A percentile compares a stretch with the other conserved stretches of the same genome.
Evolutionary conservation across 2,329 filamentous ascomycete genomes (phyloP).

Genomic region (Dothidotthia symphoricarpi): DNA sequence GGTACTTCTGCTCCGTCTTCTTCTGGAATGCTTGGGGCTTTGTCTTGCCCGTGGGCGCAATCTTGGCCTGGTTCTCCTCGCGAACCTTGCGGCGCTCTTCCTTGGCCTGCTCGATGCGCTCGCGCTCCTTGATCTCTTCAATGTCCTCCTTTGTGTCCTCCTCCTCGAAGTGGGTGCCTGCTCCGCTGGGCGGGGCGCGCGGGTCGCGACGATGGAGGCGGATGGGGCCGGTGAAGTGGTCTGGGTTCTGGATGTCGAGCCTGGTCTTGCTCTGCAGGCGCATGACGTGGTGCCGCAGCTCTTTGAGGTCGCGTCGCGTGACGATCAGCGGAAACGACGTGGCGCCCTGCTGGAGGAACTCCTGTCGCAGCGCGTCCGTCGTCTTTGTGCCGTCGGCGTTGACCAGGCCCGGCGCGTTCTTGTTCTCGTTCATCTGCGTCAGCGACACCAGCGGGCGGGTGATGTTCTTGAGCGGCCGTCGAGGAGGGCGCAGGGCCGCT

Average conservation of each 20-base stretch:
- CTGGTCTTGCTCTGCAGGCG: conserved; percentile 64
- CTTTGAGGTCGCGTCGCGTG: conserved; percentile 75
- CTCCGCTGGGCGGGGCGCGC: conserved; percentile 56
- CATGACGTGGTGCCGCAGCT: conserved; percentile 84
- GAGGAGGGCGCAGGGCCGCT: conserved; percentile 39
- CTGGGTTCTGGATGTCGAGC: conserved; percentile 70
- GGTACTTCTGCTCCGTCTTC: conserved; percentile 82
- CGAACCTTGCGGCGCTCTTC: conserved; percentile 82
- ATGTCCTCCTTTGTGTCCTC: conserved; percentile 61
- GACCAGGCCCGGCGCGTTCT: conserved; percentile 9
- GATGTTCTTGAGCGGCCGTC: conserved; percentile 37
- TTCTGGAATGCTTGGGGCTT: conserved; percentile 67
- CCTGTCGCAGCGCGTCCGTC: conserved; percentile 25
- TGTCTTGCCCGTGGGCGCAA: conserved; percentile 75
- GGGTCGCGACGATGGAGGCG: conserved; percentile 87
- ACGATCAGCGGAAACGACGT: conserved; percentile 64
- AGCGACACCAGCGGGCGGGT: conserved; percentile 33
- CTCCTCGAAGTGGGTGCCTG: conserved; percentile 39
- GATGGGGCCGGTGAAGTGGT: conserved; percentile 83
- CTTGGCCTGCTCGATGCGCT: conserved; percentile 58
- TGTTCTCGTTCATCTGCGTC: conserved; percentile 34
- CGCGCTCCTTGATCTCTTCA: conserved; percentile 65
- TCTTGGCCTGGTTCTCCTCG: conserved; percentile 85
- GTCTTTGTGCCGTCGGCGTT: conserved; percentile 13
- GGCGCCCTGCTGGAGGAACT: conserved; percentile 28